Evolutionary conservation across 2,329 filamentous ascomycete species (phyloP), one percentile per base, ranked within the genome.

Genomic region (Aspergillus japonicus): DNA sequence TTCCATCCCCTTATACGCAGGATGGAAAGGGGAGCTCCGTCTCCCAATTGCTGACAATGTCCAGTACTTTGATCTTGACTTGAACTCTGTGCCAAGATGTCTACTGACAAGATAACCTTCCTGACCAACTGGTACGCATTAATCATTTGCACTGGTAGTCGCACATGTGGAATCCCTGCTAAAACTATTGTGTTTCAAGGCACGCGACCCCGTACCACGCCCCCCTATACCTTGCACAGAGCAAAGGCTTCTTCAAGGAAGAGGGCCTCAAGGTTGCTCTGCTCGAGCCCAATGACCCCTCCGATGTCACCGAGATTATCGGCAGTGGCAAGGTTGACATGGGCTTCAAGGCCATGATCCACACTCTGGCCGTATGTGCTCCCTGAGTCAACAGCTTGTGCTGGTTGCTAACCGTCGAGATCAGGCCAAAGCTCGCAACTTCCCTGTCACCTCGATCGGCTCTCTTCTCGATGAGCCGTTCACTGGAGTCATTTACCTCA

Each of bases 301-400:
- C 88, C 69, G 89, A 92, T 81, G 89, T 92, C 63, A 92, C 89
- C 63, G 89, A 92, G 74, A 91, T 92, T 74, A 90, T 92, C 65
- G 89, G 89, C 60, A 87, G 83, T 57, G 87, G 86, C 62, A 91
- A 91, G 71, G 87, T 91, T 53, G 89, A 92, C 71, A 84, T 92
- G 70, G 89, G 89, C 49, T 91, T 90, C 83, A 92, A 92, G 76
- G 89, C 89, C 65, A 92, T 92, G 89, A 92, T 92, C 66, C 89
- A 92, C 71, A 92, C 89, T 8, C 83, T 92, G 61, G 89, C 89
- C 58, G 86, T 88, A 76, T 63, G 81, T 74, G 12, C 8, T 42
- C 12, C 6, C 2, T 8, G 1, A 3, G 6, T 12, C 23, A 10
- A 11, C n/a, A 26, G 11, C 5, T 44, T 24, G 21, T 31, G 4